Evolutionary conservation across 495 filamentous ascomycete species (phyloP).

Genomic region (Trichoderma asperelloides): DNA sequence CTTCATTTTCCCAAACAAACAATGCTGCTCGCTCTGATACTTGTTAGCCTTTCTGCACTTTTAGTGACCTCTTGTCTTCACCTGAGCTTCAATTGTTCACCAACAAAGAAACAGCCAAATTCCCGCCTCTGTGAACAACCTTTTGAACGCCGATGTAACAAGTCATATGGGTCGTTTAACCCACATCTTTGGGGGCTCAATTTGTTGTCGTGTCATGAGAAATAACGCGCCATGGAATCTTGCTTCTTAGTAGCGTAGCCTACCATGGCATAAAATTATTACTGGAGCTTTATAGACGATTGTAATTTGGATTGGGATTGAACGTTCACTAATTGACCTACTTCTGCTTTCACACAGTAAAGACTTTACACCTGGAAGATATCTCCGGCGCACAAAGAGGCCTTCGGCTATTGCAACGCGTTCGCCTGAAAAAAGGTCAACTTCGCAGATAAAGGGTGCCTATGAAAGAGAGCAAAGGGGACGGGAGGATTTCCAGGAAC

Average conservation of each 20-base stretch:
- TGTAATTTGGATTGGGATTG: not conserved
- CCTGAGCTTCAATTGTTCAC: not conserved
- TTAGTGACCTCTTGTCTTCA: not conserved
- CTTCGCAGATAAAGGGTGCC: slow-evolving; percentile 45
- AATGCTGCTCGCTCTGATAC: not conserved
- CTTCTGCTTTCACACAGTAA: slow-evolving; percentile 50
- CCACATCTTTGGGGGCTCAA: not conserved
- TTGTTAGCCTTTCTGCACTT: not conserved
- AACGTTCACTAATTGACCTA: not conserved
- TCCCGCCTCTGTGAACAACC: slow-evolving; percentile 38
- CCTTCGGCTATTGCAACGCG: slow-evolving; percentile 33
- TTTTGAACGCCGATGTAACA: slow-evolving; percentile 42
- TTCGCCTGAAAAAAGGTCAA: slow-evolving; percentile 48
- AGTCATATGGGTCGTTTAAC: slow-evolving; percentile 11
- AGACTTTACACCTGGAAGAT: slow-evolving; percentile 30
- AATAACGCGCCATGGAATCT: not conserved
- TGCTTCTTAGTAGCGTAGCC: not conserved
- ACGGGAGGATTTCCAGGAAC: slow-evolving; percentile 31
- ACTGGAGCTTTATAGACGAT: not conserved
- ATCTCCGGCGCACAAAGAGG: slow-evolving; percentile 29
- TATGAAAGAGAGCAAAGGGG: slow-evolving; percentile 37
- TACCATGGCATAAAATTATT: not conserved
- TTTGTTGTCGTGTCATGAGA: not conserved
- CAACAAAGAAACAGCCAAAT: not conserved
- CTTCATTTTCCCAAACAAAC: not conserved